Conservation (phyloP, 176 grass and related monocot species). For the Oropetium thomaeum region DNA sequence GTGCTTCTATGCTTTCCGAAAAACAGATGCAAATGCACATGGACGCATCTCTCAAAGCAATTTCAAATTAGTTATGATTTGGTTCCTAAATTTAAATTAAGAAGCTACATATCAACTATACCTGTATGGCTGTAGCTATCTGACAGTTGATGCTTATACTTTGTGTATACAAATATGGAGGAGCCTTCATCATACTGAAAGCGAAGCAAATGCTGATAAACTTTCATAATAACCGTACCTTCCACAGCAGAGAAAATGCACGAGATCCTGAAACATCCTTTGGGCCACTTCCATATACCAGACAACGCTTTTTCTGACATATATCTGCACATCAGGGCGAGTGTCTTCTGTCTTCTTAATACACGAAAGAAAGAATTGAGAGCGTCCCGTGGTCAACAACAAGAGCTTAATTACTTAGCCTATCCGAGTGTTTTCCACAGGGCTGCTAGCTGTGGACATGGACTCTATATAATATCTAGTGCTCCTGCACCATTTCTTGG, state of each 20-base stretch:
- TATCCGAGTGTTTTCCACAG: conserved; percentile 14
- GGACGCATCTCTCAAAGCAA: too few species aligned
- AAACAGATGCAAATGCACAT: too few species aligned
- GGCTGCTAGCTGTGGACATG: neutral
- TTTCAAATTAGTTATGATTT: too few species aligned
- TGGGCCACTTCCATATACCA: conserved; percentile 28
- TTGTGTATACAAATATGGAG: conserved; percentile 10
- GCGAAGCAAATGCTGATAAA: conserved; percentile 23
- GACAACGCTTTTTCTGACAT: neutral
- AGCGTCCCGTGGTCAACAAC: conserved; percentile 5
- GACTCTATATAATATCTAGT: neutral
- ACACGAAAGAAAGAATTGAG: neutral
- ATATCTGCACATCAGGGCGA: neutral
- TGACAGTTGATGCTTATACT: neutral
- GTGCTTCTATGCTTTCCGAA: too few species aligned
- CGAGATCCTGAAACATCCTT: conserved; percentile 29
- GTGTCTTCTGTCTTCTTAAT: neutral
- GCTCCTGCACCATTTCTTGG: conserved; percentile 32
- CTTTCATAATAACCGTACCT: conserved; percentile 16
- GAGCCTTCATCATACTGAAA: conserved; percentile 38
- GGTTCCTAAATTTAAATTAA: too few species aligned
- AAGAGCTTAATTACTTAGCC: conserved; percentile 13
- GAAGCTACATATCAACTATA: conserved; percentile 4
- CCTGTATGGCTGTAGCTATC: conserved; percentile 8
- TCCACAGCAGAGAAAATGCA: conserved; percentile 33